Conservation (phyloP, 345 rosid species). For the Rhizophora mangle region DNA sequence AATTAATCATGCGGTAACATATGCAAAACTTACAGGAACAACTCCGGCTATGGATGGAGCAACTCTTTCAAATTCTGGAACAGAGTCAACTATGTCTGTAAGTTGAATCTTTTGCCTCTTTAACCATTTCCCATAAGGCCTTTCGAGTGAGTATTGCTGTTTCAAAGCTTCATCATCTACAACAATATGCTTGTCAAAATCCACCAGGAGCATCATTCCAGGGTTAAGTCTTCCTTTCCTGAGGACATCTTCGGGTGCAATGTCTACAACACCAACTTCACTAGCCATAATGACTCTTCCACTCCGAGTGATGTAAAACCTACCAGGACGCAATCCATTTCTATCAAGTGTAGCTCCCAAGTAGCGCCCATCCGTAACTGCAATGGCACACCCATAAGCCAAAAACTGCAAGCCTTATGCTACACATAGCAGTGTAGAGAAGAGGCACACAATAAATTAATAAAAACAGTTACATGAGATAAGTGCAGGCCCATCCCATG, state of each 20-base stretch:
- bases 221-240: slow-evolving; percentile 98
- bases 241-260: slow-evolving; percentile 87
- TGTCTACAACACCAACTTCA: slow-evolving; percentile 98
- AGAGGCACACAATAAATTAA: background rate
- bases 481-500: slow-evolving; percentile 99
- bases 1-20: background rate
- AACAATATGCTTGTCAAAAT: slow-evolving; percentile 88
- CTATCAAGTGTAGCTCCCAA: slow-evolving; percentile 99
- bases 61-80: slow-evolving; percentile 52
- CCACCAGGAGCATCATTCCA: slow-evolving; percentile 99
- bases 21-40: slow-evolving; percentile 54
- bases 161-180: slow-evolving; percentile 95
- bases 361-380: slow-evolving; percentile 98
- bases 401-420: slow-evolving; percentile 46
- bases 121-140: slow-evolving; percentile 98
- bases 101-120: slow-evolving; percentile 84
- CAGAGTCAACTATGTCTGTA: slow-evolving; percentile 63
- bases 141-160: slow-evolving; percentile 82
- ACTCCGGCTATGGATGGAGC: slow-evolving; percentile 71
- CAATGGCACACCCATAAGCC: slow-evolving; percentile 21
- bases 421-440: background rate
- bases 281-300: slow-evolving; percentile 98
- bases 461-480: slow-evolving; percentile 72
- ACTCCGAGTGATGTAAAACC: slow-evolving; percentile 84
- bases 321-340: slow-evolving; percentile 97